phyloP scores from a whole-genome alignment of 2,329 filamentous ascomycete genomes.

The Tympanopsis confertula region DNA sequence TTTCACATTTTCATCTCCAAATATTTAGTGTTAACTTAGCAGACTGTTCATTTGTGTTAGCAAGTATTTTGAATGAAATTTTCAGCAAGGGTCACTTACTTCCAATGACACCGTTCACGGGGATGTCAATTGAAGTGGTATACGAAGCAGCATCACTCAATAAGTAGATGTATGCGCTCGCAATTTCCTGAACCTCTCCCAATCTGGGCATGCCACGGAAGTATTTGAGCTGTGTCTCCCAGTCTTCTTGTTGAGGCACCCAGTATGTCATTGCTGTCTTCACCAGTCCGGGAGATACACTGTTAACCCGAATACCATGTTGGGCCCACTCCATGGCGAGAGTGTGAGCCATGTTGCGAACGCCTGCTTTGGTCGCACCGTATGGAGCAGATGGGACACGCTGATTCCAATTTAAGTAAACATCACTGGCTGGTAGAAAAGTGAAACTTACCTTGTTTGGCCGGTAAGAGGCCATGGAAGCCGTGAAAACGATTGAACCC shows the following conservation, averaged over 20 bases:
- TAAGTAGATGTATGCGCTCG: constrained; percentile 14
- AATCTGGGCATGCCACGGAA: constrained; percentile 39
- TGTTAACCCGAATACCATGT: constrained; percentile 20
- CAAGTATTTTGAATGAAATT: not conserved
- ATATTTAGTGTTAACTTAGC: not conserved
- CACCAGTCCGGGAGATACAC: constrained; percentile 19
- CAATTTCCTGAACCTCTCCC: constrained; percentile 32
- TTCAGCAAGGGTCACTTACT: constrained; percentile 7
- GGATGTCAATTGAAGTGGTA: constrained; percentile 22
- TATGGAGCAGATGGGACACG: constrained; percentile 23
- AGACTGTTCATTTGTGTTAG: not conserved
- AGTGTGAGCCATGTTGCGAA: constrained; percentile 22
- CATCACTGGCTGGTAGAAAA: no score
- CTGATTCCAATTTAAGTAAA: not conserved
- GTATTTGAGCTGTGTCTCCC: constrained; percentile 38
- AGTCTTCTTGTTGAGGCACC: constrained; percentile 33
- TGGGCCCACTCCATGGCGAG: constrained; percentile 23
- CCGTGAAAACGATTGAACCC: constrained; percentile 31
- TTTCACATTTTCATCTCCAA: not conserved
- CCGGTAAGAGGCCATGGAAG: constrained; percentile 31
- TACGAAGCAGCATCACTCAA: constrained; percentile 19
- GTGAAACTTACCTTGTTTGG: constrained; percentile 24
- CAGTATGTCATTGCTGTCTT: constrained; percentile 28
- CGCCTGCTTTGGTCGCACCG: constrained; percentile 28
- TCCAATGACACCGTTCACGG: constrained; percentile 23